Evolutionary conservation across 371 early-diverging fungal species (phyloP).

Genomic region (Mucor plumbeus): DNA sequence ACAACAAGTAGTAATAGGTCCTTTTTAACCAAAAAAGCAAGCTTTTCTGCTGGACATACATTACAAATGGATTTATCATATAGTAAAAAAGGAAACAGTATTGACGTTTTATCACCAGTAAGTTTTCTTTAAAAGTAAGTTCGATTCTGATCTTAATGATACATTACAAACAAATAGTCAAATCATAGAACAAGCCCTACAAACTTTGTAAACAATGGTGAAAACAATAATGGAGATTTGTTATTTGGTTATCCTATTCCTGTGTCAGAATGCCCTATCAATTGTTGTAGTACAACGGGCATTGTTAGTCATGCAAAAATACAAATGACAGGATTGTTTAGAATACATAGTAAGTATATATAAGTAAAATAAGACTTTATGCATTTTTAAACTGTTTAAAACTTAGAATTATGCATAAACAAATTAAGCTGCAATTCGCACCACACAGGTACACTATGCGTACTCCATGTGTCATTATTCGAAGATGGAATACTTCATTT

Average conservation of each 20-base stretch:
- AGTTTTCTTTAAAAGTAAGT: background rate
- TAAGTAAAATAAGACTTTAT: background rate
- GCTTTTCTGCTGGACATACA: constrained; percentile 11
- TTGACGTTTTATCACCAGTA: constrained; percentile 11
- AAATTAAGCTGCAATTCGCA: constrained; percentile 29
- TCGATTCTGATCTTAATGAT: background rate
- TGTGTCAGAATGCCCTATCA: constrained; percentile 28
- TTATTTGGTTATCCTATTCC: constrained; percentile 26
- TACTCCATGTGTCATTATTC: constrained; percentile 24
- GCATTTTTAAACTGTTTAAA: background rate
- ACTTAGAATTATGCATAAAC: constrained; percentile 26
- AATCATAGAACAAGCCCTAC: constrained; percentile 17
- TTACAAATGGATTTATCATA: constrained; percentile 8
- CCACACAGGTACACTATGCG: constrained; percentile 21
- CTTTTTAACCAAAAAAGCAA: constrained; percentile 20
- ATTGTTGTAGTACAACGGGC: constrained; percentile 20
- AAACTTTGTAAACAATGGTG: constrained; percentile 9
- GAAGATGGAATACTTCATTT: constrained; percentile 26
- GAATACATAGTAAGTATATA: constrained; percentile 24
- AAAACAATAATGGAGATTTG: constrained; percentile 8
- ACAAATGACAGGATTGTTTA: constrained; percentile 24
- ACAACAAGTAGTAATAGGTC: constrained; percentile 3
- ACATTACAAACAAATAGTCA: background rate
- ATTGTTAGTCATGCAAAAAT: constrained; percentile 7
- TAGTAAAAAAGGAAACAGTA: constrained; percentile 10